These are phyloP conservation scores for Rhypophila decipiens DNA, from an alignment of 495 filamentous ascomycete genomes.

Conservation along the genomic window DNA sequence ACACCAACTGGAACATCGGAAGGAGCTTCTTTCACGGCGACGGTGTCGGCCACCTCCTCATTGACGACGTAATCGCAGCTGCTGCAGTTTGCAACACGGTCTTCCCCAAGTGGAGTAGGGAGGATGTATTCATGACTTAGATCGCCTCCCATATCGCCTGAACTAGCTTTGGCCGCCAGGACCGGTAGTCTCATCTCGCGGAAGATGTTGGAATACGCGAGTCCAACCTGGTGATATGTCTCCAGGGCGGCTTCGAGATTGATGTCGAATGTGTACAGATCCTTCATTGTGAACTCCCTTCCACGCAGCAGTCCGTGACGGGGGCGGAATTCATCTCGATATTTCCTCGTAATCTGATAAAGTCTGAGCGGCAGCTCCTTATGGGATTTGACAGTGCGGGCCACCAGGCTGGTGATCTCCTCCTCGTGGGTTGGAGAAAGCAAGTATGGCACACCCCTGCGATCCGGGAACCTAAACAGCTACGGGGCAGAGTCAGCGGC, in stretches of 20 bases:
- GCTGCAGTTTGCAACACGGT: conserved; percentile 70
- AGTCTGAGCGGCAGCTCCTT: conserved; percentile 79
- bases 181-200: conserved; percentile 78
- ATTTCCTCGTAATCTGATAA: conserved; percentile 92
- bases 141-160: conserved; percentile 90
- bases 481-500: conserved; percentile 28
- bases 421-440: conserved; percentile 95
- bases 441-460: conserved; percentile 67
- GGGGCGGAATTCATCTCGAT: conserved; percentile 84
- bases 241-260: conserved; percentile 56
- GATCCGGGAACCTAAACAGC: conserved; percentile 76
- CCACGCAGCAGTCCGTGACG: conserved; percentile 85
- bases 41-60: conserved; percentile 57
- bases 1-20: conserved; percentile 14
- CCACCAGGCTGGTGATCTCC: conserved; percentile 81
- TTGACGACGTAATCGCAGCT: conserved; percentile 74
- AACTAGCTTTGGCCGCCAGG: conserved; percentile 80
- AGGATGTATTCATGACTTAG: conserved; percentile 95
- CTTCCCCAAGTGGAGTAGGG: conserved; percentile 73
- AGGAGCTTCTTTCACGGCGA: conserved; percentile 1
- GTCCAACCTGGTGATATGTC: conserved; percentile 69
- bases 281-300: conserved; percentile 95
- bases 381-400: conserved; percentile 69
- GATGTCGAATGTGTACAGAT: conserved; percentile 92
- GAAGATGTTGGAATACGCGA: conserved; percentile 69